Base-by-base conservation (phyloP, 1,139 yeast genomes). In the Saccharomyces hybrid region DNA sequence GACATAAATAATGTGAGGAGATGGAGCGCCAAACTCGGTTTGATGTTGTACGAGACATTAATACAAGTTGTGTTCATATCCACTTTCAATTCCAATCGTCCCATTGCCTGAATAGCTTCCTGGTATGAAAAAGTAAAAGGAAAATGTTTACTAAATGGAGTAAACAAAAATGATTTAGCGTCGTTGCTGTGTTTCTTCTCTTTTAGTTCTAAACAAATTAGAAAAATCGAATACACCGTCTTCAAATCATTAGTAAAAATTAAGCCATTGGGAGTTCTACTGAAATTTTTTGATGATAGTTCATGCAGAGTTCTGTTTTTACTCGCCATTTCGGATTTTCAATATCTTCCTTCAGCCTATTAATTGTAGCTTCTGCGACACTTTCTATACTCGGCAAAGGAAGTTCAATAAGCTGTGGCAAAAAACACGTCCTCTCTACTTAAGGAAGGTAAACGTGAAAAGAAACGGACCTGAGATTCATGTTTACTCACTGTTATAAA, bases 21-120 rank as follows among this genome's bases (percentile, higher is more conserved):
- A 0, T 75, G 71, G 7, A 63, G 56, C 0, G 89, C 88, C 46
- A 83, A 69, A 5, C 77, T 79, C 0, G 74, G 69, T 53, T 77
- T 79, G 41, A 89, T 80, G 14, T 75, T 71, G 64, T 87, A 88
- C 0, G 84, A 77, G 4, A 87, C 77, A 2, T 80, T 76, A 3
- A 89, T 81, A 4, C 79, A 74, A 0, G 88, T 77, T n/a, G 74
- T 66, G 5, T 76, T 68, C 58, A 76, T 72, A 44, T 78, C 80
- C 3, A 84, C 73, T 44, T 74, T 70, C 5, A 85, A 67, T 7
- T 75, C 66, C 61, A 89, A 69, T 27, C 74, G 64, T 14, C 71
- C 67, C 84, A 89, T 81, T 1, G 70, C 67, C 0, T 66, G 62
- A 0, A 85, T 59, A 0, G 90, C 95, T 1, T 74, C 77, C 2